Base-by-base conservation (phyloP, 202 grass and related monocot species). In the Eragrostis tef region DNA sequence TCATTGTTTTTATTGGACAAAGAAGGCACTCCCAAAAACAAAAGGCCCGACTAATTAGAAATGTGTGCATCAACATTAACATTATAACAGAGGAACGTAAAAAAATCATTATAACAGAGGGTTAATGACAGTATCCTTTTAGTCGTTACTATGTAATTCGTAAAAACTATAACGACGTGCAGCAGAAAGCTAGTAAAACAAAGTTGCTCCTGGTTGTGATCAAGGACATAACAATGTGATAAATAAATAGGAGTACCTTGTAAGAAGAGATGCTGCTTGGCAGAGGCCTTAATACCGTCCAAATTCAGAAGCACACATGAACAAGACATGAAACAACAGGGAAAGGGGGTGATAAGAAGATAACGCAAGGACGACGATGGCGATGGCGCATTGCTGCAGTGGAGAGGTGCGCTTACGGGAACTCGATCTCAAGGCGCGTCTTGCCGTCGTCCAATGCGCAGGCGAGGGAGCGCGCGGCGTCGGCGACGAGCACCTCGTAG, bases 221-320 rank as follows among this genome's bases (percentile, higher is more conserved):
- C 49, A 19, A 51, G 49, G 29, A 31, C 29, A 31, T 31, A 31
- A 31, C 3, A 71, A 22, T 60, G 77, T 34, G 43, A 6, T 34
- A 6, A 48, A n/a, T 11, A 24, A 48, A n/a, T 11, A 24, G 34
- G 16, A 25, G 17, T 87, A 98, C 95, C 95, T 94, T 98, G 73
- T 98, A 98, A n/a, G 92, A 92, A 8, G 92, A 98, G 85, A 98
- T 86, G 64, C 82, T 93, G 86, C 92, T 98, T 10, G 92, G 92
- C 88, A 98, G 72, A 78, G 95, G 92, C 85, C 95, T 92, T n/a
- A 9, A 25, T 6, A 20, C 43, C 22, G 51, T 54, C 51, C 5
- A 10, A 34, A 11, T 71, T 5, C 52, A 12, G 27, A 67, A 79
- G 74, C 41, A 81, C 41, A 67, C 75, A 84, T 45, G 65, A 39